These are phyloP conservation scores for Maudiozyma serrabonitensis DNA, from an alignment of 805 yeast species.

Conservation along the genomic window DNA sequence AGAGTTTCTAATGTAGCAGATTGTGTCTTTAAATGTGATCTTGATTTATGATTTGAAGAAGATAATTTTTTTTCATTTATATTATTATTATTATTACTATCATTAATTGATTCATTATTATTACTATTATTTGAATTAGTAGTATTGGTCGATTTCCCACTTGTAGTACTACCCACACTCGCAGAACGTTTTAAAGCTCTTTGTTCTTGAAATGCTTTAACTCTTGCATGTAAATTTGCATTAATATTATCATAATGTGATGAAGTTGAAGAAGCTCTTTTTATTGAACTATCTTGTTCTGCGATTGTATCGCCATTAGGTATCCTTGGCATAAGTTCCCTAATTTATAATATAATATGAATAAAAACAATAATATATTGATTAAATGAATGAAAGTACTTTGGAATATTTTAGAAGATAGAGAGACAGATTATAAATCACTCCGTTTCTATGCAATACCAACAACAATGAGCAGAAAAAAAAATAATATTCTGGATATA, in stretches of 20 bases:
- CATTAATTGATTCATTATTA: neutral
- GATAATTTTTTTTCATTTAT: neutral
- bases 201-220: slow-evolving; percentile 79
- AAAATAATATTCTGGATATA: too few species aligned
- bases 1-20: neutral
- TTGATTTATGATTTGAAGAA: neutral
- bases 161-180: slow-evolving; percentile 21
- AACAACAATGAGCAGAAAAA: too few species aligned
- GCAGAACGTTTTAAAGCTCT: slow-evolving; percentile 41
- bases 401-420: too few species aligned
- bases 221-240: slow-evolving; percentile 78
- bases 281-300: slow-evolving; percentile 1
- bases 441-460: too few species aligned
- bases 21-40: neutral
- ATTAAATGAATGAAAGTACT: too few species aligned
- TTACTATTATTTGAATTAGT: neutral
- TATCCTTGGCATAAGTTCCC: neutral
- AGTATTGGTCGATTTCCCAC: neutral
- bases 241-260: slow-evolving; percentile 35
- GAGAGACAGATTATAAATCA: too few species aligned
- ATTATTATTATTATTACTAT: neutral
- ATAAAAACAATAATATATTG: too few species aligned
- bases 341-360: too few species aligned
- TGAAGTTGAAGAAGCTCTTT: slow-evolving; percentile 20
- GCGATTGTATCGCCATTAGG: neutral